These are phyloP conservation scores for Suillus americanus DNA, from an alignment of 768 basidiomycete genomes.

Conservation along the genomic window DNA sequence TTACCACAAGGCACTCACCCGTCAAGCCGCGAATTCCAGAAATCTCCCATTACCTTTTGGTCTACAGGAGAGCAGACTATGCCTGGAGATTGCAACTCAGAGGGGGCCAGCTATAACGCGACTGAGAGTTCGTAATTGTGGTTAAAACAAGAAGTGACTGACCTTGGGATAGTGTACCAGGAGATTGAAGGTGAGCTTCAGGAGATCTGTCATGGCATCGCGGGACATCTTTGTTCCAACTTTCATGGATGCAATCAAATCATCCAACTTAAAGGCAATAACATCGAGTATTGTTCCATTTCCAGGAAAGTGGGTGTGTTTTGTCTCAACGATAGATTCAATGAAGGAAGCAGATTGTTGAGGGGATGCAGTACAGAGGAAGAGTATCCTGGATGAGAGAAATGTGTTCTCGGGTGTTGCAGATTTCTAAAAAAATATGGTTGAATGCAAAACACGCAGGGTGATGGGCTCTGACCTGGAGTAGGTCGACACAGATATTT, in stretches of 20 bases:
- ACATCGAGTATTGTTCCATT: conserved; percentile 58
- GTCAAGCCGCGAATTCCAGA: conserved; percentile 74
- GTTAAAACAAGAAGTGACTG: neutral
- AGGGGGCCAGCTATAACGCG: conserved; percentile 35
- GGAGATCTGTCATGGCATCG: conserved; percentile 78
- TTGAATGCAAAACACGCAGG: conserved; percentile 10
- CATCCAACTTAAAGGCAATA: conserved; percentile 59
- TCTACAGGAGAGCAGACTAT: conserved; percentile 18
- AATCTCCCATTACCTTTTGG: conserved; percentile 65
- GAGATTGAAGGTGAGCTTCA: conserved; percentile 85
- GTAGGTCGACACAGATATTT: conserved; percentile 48
- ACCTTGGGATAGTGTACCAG: conserved; percentile 82
- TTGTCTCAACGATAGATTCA: conserved; percentile 62
- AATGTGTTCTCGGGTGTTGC: conserved; percentile 63
- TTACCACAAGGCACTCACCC: conserved; percentile 43
- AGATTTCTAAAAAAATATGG: conserved; percentile 51
- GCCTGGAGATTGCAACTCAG: conserved; percentile 38
- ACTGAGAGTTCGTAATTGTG: neutral
- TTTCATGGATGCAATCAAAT: conserved; percentile 48
- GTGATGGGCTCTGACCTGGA: conserved; percentile 48
- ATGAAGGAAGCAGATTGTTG: conserved; percentile 47
- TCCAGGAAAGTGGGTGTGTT: conserved; percentile 43
- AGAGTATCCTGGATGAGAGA: conserved; percentile 73
- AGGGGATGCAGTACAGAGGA: conserved; percentile 63
- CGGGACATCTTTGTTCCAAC: conserved; percentile 52